phyloP scores from a whole-genome alignment of 306 rosid genomes.

The Pueraria montana region DNA sequence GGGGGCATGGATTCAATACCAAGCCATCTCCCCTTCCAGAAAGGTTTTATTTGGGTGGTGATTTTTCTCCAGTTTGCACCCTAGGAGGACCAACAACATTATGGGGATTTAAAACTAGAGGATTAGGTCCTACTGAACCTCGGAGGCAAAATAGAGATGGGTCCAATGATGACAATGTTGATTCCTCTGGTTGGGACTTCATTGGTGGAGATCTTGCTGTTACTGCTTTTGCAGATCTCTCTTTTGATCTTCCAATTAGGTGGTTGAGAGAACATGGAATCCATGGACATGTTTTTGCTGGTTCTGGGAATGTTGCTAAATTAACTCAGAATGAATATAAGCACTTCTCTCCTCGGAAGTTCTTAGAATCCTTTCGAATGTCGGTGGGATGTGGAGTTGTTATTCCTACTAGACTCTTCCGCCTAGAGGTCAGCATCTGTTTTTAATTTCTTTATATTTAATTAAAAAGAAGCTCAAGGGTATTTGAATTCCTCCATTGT shows the following conservation, averaged over 20 bases:
- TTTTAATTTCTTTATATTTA: conserved; percentile 36
- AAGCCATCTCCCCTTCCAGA: conserved; percentile 87
- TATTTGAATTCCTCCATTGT: too few relatives aligned
- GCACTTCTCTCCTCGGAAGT: conserved; percentile 65
- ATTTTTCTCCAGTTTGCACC: conserved; percentile 91
- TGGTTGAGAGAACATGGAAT: conserved; percentile 88
- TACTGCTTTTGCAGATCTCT: conserved; percentile 88
- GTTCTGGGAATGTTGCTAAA: conserved; percentile 82
- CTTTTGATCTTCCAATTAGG: conserved; percentile 83
- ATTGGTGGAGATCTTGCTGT: conserved; percentile 95
- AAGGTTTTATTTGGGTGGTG: conserved; percentile 91
- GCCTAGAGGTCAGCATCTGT: conserved; percentile 78
- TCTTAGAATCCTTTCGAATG: conserved; percentile 73
- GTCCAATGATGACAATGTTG: conserved; percentile 53
- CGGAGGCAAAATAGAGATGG: conserved; percentile 64
- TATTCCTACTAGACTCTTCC: conserved; percentile 80
- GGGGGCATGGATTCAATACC: conserved; percentile 80
- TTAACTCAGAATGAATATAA: conserved; percentile 76
- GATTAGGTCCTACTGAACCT: conserved; percentile 84
- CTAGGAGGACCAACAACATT: conserved; percentile 83
- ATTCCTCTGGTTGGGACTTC: conserved; percentile 64
- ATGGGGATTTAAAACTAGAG: conserved; percentile 90
- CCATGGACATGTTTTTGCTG: conserved; percentile 87
- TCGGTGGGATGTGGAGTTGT: conserved; percentile 88
- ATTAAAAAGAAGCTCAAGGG: conserved; percentile 9